phyloP scores from a whole-genome alignment of 495 filamentous ascomycete species.

The Evernia prunastri region DNA sequence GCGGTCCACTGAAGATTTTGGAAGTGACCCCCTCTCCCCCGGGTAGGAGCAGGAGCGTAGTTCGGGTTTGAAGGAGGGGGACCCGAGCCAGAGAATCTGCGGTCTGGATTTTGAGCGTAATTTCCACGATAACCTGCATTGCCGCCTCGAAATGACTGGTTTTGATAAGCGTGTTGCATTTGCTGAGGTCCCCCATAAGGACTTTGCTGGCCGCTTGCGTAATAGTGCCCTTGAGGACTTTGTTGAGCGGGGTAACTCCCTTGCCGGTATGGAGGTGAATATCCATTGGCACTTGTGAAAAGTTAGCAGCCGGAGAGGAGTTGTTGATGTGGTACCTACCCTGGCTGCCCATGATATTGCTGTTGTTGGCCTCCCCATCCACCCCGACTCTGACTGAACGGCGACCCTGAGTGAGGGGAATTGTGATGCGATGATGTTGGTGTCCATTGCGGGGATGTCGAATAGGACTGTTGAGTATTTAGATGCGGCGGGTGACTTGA shows the following conservation, averaged over 20 bases:
- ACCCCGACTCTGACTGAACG: conserved; percentile 51
- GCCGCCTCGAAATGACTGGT: conserved; percentile 48
- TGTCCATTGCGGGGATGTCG: conserved; percentile 54
- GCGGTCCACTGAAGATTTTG: conserved; percentile 58
- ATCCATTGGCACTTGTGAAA: conserved; percentile 25
- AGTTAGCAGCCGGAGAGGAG: conserved; percentile 10
- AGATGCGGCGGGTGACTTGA: conserved; percentile 33
- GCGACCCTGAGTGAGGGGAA: conserved; percentile 62
- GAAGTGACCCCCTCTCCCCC: conserved; percentile 45
- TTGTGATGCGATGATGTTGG: conserved; percentile 57
- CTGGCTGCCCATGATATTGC: conserved; percentile 52
- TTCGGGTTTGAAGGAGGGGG: conserved; percentile 32
- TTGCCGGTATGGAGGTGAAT: conserved; percentile 49
- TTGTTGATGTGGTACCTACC: conserved; percentile 41
- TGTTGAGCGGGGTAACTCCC: conserved; percentile 42
- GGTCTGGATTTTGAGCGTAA: conserved; percentile 47
- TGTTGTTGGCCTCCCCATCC: conserved; percentile 51
- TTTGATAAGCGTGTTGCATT: conserved; percentile 43
- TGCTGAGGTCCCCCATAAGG: conserved; percentile 47
- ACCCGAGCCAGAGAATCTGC: conserved; percentile 45
- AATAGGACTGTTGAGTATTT: conserved; percentile 44
- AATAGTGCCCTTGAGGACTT: conserved; percentile 46
- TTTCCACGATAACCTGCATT: conserved; percentile 48
- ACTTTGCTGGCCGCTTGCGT: conserved; percentile 48
- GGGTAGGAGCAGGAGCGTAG: conserved; percentile 35